A percentile compares a stretch with the other conserved stretches of the same genome.
phyloP scores from a whole-genome alignment of 208 protist species.

The Trypanosoma rangeli region DNA sequence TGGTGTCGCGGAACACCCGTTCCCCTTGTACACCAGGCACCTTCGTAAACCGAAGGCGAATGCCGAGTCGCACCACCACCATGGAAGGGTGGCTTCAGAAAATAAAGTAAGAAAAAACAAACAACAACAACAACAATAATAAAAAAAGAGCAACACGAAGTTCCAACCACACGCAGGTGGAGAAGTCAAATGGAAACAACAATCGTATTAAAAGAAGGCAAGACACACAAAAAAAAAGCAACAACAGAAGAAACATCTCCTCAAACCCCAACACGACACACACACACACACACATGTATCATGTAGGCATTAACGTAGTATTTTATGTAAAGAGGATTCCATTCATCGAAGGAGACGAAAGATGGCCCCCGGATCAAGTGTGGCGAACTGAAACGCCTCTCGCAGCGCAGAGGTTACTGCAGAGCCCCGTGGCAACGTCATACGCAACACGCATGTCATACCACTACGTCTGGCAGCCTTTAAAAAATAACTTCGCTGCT shows the following conservation, averaged over 20 bases:
- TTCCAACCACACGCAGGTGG: neutral
- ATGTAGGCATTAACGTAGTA: neutral
- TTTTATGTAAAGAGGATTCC: slow-evolving; percentile 1
- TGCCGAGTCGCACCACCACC: slow-evolving; percentile 26
- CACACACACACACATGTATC: neutral
- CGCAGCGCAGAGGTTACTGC: slow-evolving; percentile 66
- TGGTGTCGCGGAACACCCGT: slow-evolving; percentile 72
- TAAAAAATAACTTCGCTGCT: slow-evolving; percentile 61
- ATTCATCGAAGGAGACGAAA: slow-evolving; percentile 30
- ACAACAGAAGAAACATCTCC: neutral
- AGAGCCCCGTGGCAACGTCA: slow-evolving; percentile 63
- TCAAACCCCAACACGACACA: neutral
- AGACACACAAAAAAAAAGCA: slow-evolving; percentile 4
- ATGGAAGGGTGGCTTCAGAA: neutral
- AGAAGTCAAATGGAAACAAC: neutral
- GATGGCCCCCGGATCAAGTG: slow-evolving; percentile 65
- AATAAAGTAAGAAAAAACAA: neutral
- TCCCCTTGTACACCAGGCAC: slow-evolving; percentile 53
- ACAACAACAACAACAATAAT: neutral
- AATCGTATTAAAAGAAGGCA: slow-evolving; percentile 6
- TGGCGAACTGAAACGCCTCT: slow-evolving; percentile 74
- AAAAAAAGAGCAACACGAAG: neutral
- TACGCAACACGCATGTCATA: slow-evolving; percentile 66
- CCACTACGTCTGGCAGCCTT: slow-evolving; percentile 68
- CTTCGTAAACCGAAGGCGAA: slow-evolving; percentile 66